Base-by-base conservation (phyloP, 345 rosid genomes). In the Sonneratia alba region DNA sequence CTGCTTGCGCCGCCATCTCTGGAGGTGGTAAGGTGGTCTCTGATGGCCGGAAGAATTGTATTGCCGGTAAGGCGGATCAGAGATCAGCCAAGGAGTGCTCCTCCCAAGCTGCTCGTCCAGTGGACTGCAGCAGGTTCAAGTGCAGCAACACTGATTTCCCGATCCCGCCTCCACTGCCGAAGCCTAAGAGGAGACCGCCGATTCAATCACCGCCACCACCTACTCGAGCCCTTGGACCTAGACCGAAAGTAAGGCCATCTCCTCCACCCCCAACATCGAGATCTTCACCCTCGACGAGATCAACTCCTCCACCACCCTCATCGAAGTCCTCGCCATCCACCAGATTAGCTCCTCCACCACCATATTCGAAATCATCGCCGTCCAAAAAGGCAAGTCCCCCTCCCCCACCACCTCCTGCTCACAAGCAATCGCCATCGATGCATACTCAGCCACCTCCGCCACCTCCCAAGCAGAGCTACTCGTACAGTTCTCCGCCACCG, bases 31-130 rank as follows among this genome's bases (percentile, higher is more conserved):
- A 42, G 45, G 45, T 62, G 68, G 62, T 38, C 32, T 49, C 74
- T 71, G 83, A 86, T 6, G 83, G 81, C 66, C 66, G 67, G 8
- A 80, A 83, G 82, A 93, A 89, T 70, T 93, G 97, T 73, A 81
- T 88, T 18, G 80, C 77, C 59, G 84, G 64, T 15, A 74, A 73
- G 70, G 70, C 72, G 3, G 75, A 37, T 19, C 93, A 89, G 79
- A 83, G 96, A 76, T 85, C 98, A 15, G 72, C 62, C 27, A 76
- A 70, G 79, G 85, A 89, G 67, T 93, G 98, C 80, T 81, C 81
- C 56, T 68, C 81, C 70, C 80, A 85, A 69, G 74, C 84, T 71
- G 87, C 93, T 2, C 85, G 66, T 48, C 86, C 79, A 36, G 71
- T 85, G 19, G 32, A 84, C 49, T 93, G 98, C 72, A 70, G 80